Evolutionary conservation across 352 stramenopile species (phyloP), one percentile per base, ranked within the genome.

Genomic region (Phytopythium vexans): DNA sequence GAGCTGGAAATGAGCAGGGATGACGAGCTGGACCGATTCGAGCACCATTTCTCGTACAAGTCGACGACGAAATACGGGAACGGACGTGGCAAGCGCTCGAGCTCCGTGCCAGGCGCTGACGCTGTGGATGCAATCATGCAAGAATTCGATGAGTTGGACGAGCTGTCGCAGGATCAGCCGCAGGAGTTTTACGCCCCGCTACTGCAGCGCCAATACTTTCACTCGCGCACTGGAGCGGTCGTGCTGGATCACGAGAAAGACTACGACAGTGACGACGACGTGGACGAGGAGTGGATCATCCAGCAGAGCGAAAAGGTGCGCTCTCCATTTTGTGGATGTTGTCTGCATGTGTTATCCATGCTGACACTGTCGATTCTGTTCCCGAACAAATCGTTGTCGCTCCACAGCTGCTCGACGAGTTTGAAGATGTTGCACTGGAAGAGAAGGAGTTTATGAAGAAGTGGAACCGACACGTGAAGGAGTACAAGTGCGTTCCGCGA

Each of bases 381-480:
- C 21, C 21, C 21, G 21, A 27, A 27, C 21, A 27, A 27, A 27
- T 27, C 2, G 21, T 27, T 27, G 21, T 1, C 21, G 21, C 21
- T 27, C 21, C 21, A 8, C 45, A 88, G 77, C 74, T 95, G 55
- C 52, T 95, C 27, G 82, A 95, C 50, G 86, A 95, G 52, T 95
- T 94, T 49, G 83, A 95, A 56, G 86, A 95, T 42, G 86, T 95
- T 1, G 77, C 86, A 32, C 56, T 92, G 33, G 84, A 94, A 58
- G 84, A 94, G 49, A 94, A 94, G 49, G 82, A 91, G 49, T 91
- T 95, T 52, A 95, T 95, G 86, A 95, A 95, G 68, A 89, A 88
- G 61, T 95, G 86, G 86, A 95, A 95, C 62, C 83, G 83, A 43
- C 82, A 92, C 49, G 73, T 89, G 16, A 89, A 90, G 55, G 71